phyloP scores from a whole-genome alignment of 768 basidiomycete species.

The Suillus tomentosus region DNA sequence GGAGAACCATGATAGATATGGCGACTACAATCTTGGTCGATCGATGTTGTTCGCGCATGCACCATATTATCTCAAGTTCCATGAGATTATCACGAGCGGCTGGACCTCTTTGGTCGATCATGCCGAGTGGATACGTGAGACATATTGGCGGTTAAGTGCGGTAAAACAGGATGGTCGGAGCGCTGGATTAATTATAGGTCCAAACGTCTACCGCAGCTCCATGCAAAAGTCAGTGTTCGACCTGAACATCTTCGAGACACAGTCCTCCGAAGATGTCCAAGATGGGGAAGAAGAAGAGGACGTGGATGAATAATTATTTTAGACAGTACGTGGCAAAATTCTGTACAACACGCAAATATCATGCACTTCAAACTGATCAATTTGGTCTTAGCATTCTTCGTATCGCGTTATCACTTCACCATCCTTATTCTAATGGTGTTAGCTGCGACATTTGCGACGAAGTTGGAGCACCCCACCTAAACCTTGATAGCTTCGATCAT shows the following conservation, averaged over 20 bases:
- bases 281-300: neutral
- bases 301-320: neutral
- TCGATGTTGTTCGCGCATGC: neutral
- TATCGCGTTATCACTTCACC: neutral
- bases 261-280: neutral
- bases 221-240: neutral
- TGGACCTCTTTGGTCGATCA: conserved; percentile 1
- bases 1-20: conserved; percentile 4
- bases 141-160: neutral
- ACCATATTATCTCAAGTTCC: conserved; percentile 4
- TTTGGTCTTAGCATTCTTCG: neutral
- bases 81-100: neutral
- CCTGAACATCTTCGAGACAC: neutral
- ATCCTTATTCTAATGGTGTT: neutral
- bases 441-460: neutral
- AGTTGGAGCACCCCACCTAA: neutral
- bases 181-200: neutral
- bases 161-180: neutral
- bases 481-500: neutral
- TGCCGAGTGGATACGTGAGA: conserved; percentile 7
- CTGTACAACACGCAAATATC: neutral
- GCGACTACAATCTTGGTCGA: neutral
- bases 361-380: neutral
- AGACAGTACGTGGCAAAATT: neutral
- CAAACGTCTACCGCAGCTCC: conserved; percentile 1